Evolutionary conservation across 257 asterid species (phyloP).

Genomic region (Solanum virginianum): DNA sequence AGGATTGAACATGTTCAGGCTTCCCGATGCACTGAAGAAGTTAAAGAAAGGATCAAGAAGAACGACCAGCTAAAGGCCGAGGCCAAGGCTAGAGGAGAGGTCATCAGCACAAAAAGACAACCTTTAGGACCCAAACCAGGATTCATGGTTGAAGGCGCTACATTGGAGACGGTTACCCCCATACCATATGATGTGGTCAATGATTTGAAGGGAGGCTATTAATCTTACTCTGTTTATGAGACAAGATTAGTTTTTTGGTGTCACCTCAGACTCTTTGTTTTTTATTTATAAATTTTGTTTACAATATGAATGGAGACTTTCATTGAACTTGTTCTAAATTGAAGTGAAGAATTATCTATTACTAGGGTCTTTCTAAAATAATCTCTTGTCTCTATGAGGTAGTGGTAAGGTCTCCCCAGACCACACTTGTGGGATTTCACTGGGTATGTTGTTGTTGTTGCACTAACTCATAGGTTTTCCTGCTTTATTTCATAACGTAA

Average conservation of each 20-base stretch:
- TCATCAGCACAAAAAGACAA: slow-evolving; percentile 74
- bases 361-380: neutral
- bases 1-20: slow-evolving; percentile 69
- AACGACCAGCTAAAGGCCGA: slow-evolving; percentile 58
- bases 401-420: too few species aligned
- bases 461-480: neutral
- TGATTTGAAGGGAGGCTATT: slow-evolving; percentile 7
- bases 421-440: too few species aligned
- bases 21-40: slow-evolving; percentile 61
- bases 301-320: neutral
- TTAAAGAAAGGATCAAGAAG: slow-evolving; percentile 34
- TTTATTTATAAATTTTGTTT: neutral
- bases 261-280: neutral
- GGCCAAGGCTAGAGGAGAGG: slow-evolving; percentile 58
- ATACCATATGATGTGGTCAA: slow-evolving; percentile 36
- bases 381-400: too few species aligned
- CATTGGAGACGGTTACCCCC: slow-evolving; percentile 77
- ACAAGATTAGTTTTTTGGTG: neutral
- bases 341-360: neutral
- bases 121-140: slow-evolving; percentile 82
- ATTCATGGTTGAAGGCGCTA: slow-evolving; percentile 65
- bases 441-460: neutral
- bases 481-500: neutral
- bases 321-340: neutral
- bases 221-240: neutral